Base-by-base conservation (phyloP, 2,329 filamentous ascomycete genomes). In the Aspergillus viridinutans region DNA sequence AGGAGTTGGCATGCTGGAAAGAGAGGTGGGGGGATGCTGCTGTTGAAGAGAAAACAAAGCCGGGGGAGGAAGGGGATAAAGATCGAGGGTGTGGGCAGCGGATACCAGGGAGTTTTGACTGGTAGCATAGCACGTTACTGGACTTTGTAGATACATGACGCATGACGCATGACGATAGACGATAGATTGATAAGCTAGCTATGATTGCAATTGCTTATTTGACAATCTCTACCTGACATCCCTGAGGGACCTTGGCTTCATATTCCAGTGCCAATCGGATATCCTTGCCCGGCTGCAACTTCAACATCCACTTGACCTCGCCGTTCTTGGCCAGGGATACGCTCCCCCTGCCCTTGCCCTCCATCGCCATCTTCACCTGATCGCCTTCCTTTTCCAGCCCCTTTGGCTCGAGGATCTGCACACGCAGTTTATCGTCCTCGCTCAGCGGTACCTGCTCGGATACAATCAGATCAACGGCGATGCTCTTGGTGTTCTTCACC, bases 211-310 rank as follows among this genome's bases (percentile, higher is more conserved):
- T 2, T 12, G n/a, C 40, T 32, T 32, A 32, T 32, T 12, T 26
- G 43, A 25, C 21, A 25, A 47, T 4, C 5, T 26, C 43, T 2
- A 63, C 59, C 43, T 64, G 58, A 23, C 50, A 58, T 21, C 69
- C 68, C 38, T 53, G 64, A 1, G 86, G 86, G 62, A 83, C 75
- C 23, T 78, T 78, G 20, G 86, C 80, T 58, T 83, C 80, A 70
- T 89, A 89, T 73, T 86, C 84, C 58, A 90, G 67, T 25, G 73
- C 73, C 59, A 89, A 69, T 70, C 81, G 81, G 17, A 83, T 81
- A 3, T 80, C 78, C 64, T 80, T 79, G 26, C 85, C 84, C 0
- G 83, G 78, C 58, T 85, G 81, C 52, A 89, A 69, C 47, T 69
- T 76, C 10, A 88, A 78, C 53, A 82, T 78, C 84, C 85, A 88